phyloP scores from a whole-genome alignment of 352 stramenopile species.

The Saprolegnia parasitica region DNA sequence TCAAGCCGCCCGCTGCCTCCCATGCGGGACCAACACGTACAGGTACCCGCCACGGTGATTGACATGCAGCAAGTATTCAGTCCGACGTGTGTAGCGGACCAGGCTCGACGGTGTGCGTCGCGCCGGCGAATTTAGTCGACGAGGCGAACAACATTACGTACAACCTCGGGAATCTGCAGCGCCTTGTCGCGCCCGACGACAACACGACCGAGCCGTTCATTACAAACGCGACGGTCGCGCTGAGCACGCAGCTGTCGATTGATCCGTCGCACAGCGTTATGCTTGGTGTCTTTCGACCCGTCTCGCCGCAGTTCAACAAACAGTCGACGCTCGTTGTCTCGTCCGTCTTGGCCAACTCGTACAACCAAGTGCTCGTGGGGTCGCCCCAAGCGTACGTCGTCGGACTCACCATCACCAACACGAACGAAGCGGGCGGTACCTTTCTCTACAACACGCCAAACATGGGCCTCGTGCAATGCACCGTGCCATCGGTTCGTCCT shows the following conservation, averaged over 20 bases:
- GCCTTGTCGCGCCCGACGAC: constrained; percentile 7
- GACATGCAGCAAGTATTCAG: not conserved
- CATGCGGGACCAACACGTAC: constrained; percentile 26
- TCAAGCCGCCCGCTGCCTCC: not conserved
- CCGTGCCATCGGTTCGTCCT: constrained; percentile 16
- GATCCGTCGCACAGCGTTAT: not conserved
- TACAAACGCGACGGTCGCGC: not conserved
- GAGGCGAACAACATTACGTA: constrained; percentile 1
- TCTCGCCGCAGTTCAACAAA: constrained; percentile 16
- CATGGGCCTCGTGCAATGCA: constrained; percentile 28
- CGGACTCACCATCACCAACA: constrained; percentile 19
- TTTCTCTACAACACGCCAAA: constrained; percentile 24
- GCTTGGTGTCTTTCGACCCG: constrained; percentile 22
- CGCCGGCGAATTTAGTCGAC: constrained; percentile 4
- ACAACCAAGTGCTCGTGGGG: constrained; percentile 11
- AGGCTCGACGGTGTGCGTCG: constrained; percentile 11
- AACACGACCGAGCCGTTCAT: not conserved
- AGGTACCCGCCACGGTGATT: not conserved
- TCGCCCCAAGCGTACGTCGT: constrained; percentile 24
- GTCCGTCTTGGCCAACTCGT: constrained; percentile 9
- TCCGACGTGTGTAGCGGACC: not conserved
- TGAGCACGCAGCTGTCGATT: not conserved
- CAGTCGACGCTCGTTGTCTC: constrained; percentile 9
- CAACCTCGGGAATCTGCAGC: constrained; percentile 19
- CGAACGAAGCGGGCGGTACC: constrained; percentile 12